Percentiles rank a stretch among this genome's conserved stretches.
Evolutionary conservation across 371 early-diverging fungal species (phyloP).

Genomic region (Mucor circinelloides): DNA sequence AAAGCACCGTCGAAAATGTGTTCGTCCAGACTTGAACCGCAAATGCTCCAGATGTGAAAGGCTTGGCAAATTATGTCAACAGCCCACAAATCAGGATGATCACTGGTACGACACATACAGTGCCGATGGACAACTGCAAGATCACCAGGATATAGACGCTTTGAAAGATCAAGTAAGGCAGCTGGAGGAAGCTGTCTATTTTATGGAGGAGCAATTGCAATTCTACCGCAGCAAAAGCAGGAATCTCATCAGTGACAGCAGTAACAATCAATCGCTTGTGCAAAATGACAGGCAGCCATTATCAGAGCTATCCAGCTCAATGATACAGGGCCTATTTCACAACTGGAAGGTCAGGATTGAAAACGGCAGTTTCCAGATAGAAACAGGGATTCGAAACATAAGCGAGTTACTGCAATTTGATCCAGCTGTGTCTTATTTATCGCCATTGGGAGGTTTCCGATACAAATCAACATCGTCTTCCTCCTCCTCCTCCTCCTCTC

Average conservation of each 20-base stretch:
- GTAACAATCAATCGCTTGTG: no score
- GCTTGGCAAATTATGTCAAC: conserved; percentile 10
- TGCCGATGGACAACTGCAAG: neutral
- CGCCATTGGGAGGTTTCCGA: neutral
- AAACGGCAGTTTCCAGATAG: conserved; percentile 19
- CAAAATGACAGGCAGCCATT: neutral
- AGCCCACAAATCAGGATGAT: neutral
- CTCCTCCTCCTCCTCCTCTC: no score
- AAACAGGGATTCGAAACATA: conserved; percentile 20
- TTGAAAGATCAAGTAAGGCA: conserved; percentile 2
- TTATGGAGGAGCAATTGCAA: conserved; percentile 6
- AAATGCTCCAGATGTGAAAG: conserved; percentile 11
- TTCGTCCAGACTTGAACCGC: neutral
- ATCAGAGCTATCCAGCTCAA: neutral
- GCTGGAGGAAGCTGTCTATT: neutral
- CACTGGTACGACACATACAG: neutral
- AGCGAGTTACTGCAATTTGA: conserved; percentile 16
- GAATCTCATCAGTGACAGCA: no score
- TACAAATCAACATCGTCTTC: neutral
- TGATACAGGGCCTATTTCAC: neutral
- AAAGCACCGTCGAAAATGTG: conserved; percentile 20
- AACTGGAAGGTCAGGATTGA: conserved; percentile 14
- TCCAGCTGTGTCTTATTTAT: neutral
- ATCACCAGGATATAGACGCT: neutral
- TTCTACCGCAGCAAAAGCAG: neutral